Evolutionary conservation across 1,284 basidiomycete genomes (phyloP), one percentile per base, ranked within the genome.

Genomic region (Apiotrichum siamense): DNA sequence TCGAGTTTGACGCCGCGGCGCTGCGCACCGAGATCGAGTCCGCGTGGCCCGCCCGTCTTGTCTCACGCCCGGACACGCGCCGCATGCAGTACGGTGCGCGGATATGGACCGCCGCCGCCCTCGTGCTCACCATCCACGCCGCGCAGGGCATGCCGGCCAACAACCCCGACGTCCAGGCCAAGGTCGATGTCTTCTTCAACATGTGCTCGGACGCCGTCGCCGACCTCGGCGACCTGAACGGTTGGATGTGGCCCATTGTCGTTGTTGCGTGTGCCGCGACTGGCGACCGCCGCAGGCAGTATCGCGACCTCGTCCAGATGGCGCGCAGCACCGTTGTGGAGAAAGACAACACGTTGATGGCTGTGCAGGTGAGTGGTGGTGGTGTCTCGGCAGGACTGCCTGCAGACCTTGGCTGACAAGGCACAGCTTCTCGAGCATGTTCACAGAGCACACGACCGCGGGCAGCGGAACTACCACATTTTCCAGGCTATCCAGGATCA

Each of bases 21-120:
- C 49, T 50, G 18, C 49, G 49, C 37, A 23, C 38, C 43, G 43
- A 50, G 43, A 37, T 50, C 23, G 49, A 50, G 43, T 11, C 25
- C 1, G 37, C 38, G 18, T 50, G 49, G 49, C 49, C 49, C 7
- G 29, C 43, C 3, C 49, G 49, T 10, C 38, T 50, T 13, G 49
- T 43, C 4, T 27, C 43, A 3, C 36, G 49, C 18, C 43, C 33
- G 21, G 49, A 50, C 20, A 12, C 43, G 3, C 29, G 38, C 5
- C 18, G 32, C 7, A 20, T 50, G 43, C 43, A 44, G 43, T 50
- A 50, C 25, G 49, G 49, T 38, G 49, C 37, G 15, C 37, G 43
- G 3, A 25, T 44, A n/a, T 50, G 49, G 49, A 39, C 32, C 17
- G 37, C 38, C 11, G 49, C 43, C 43, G 24, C 37, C 9, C 49